Evolutionary conservation across 805 yeast species (phyloP).

Genomic region (Saccharomyces mikatae): DNA sequence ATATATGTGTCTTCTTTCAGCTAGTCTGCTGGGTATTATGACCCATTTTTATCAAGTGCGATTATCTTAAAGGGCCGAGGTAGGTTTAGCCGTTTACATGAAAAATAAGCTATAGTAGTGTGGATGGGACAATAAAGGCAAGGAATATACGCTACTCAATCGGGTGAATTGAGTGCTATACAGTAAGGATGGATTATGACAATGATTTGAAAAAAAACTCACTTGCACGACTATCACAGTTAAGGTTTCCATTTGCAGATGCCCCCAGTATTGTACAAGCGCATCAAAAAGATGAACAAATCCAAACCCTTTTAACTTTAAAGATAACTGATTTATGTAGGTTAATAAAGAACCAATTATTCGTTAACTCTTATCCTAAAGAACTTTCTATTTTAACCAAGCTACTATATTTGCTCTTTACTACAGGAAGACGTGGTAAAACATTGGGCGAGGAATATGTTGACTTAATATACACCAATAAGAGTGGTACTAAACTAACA

Average conservation of each 20-base stretch:
- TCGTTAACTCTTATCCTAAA: slow-evolving; percentile 53
- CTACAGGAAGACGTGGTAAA: slow-evolving; percentile 67
- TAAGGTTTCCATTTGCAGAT: slow-evolving; percentile 57
- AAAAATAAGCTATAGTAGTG: not conserved
- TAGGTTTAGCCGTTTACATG: not conserved
- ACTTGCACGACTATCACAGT: not conserved
- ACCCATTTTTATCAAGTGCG: not conserved
- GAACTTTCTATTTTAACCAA: slow-evolving; percentile 54
- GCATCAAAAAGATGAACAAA: slow-evolving; percentile 79
- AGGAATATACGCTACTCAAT: not conserved
- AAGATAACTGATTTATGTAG: slow-evolving; percentile 52
- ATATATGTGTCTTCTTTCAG: not conserved
- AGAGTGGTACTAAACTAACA: slow-evolving; percentile 46
- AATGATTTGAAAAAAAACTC: not conserved
- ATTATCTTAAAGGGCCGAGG: not conserved
- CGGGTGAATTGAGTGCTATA: not conserved
- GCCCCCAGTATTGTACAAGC: slow-evolving; percentile 90
- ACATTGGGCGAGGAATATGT: slow-evolving; percentile 94
- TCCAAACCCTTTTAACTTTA: slow-evolving; percentile 45
- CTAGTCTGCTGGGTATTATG: not conserved
- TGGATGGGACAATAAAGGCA: not conserved
- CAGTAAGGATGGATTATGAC: not conserved
- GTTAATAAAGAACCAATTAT: slow-evolving; percentile 50
- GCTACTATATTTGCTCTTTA: slow-evolving; percentile 57
- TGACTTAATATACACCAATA: slow-evolving; percentile 59